Evolutionary conservation across 257 asterid species (phyloP).

Genomic region (Solanum corneliomulleri): DNA sequence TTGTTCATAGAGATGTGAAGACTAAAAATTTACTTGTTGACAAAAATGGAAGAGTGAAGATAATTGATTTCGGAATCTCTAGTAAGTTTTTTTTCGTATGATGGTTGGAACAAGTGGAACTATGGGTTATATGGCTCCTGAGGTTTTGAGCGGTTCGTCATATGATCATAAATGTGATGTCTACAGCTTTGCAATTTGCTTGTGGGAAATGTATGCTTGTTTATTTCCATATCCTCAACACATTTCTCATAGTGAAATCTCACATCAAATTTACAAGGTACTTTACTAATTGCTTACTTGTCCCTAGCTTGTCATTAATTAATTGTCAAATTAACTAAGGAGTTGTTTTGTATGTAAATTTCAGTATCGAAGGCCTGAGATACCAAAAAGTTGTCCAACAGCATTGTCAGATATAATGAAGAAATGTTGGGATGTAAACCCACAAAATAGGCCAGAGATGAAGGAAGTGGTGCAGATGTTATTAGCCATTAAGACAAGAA

Average conservation of each 20-base stretch:
- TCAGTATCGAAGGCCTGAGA: not conserved
- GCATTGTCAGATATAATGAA: not conserved
- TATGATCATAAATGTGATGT: conserved; percentile 18
- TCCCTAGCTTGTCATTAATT: too few relatives aligned
- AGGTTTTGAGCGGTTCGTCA: not conserved
- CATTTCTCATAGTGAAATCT: not conserved
- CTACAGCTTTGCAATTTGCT: conserved; percentile 17
- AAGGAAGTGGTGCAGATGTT: not conserved
- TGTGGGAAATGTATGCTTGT: conserved; percentile 14
- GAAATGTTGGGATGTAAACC: conserved; percentile 8
- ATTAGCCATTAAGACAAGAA: not conserved
- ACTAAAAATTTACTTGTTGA: conserved; percentile 4
- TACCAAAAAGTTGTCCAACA: not conserved
- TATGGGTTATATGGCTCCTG: conserved; percentile 15
- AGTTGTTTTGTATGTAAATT: too few relatives aligned
- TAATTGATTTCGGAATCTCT: conserved; percentile 15
- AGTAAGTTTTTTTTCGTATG: too few relatives aligned
- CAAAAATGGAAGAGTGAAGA: not conserved
- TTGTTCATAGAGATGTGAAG: conserved; percentile 19
- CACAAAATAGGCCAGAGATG: conserved; percentile 16
- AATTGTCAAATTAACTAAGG: too few relatives aligned
- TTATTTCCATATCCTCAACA: not conserved
- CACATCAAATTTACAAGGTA: not conserved
- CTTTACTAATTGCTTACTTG: too few relatives aligned
- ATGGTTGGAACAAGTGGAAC: conserved; percentile 5